Percentiles rank a stretch among this genome's conserved stretches.
These are phyloP conservation scores for Neonectria hederae DNA, from an alignment of 2,329 filamentous ascomycete genomes.

Conservation along the genomic window DNA sequence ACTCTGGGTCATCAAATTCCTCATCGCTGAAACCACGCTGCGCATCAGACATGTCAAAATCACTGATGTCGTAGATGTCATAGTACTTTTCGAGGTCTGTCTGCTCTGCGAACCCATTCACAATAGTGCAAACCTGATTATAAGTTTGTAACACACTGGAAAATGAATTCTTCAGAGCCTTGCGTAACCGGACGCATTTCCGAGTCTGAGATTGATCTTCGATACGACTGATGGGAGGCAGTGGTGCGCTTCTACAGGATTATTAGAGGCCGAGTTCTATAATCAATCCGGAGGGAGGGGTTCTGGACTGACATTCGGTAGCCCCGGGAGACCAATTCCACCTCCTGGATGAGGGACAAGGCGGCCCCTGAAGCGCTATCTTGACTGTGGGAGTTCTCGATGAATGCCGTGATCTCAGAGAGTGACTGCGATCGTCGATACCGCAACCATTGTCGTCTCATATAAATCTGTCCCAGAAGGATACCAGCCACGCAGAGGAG, in stretches of 20 bases:
- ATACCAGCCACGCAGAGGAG: constrained; percentile 64
- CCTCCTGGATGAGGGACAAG: constrained; percentile 87
- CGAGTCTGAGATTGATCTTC: constrained; percentile 83
- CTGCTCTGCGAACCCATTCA: constrained; percentile 80
- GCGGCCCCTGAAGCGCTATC: constrained; percentile 81
- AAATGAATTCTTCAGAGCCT: constrained; percentile 76
- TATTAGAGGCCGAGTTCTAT: constrained; percentile 3
- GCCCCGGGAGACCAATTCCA: constrained; percentile 92
- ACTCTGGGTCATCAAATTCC: constrained; percentile 80
- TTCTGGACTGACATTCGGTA: constrained; percentile 75
- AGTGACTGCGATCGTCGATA: constrained; percentile 80
- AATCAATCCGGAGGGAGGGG: not conserved
- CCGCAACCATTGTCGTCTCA: constrained; percentile 83
- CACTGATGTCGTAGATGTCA: constrained; percentile 85
- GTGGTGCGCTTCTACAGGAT: constrained; percentile 75
- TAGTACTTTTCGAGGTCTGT: constrained; percentile 91
- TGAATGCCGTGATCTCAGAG: constrained; percentile 72
- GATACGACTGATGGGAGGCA: constrained; percentile 91
- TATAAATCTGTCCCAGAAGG: constrained; percentile 71
- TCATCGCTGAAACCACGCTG: constrained; percentile 70
- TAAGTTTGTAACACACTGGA: constrained; percentile 76
- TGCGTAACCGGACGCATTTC: constrained; percentile 82
- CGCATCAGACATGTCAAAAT: constrained; percentile 77
- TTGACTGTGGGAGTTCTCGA: constrained; percentile 80
- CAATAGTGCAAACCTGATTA: constrained; percentile 71